Percentiles rank a stretch among this genome's conserved stretches.
Conservation (phyloP, 2,329 filamentous ascomycete species). For the Trichoderma atroviride region DNA sequence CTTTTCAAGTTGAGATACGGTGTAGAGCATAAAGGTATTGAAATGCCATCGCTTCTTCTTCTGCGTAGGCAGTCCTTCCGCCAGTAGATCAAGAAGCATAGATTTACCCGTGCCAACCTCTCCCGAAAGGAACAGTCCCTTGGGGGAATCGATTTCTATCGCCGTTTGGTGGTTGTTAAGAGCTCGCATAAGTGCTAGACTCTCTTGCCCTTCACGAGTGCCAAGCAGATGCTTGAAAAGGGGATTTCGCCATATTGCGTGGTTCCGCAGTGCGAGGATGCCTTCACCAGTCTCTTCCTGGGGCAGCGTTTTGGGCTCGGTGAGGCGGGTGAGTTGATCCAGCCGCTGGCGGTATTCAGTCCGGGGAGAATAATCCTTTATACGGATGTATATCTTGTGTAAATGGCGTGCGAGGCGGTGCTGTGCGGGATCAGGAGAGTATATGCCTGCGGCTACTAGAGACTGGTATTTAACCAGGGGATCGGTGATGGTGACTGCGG, state of each 20-base stretch:
- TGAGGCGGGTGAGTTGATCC: conserved; percentile 57
- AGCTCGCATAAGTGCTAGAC: conserved; percentile 67
- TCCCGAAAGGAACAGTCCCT: conserved; percentile 75
- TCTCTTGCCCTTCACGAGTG: conserved; percentile 57
- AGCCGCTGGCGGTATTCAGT: conserved; percentile 69
- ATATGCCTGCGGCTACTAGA: conserved; percentile 66
- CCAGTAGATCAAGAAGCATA: conserved; percentile 83
- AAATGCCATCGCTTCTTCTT: conserved; percentile 81
- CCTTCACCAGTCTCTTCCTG: conserved; percentile 38
- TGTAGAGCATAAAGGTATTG: conserved; percentile 83
- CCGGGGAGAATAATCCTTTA: conserved; percentile 78
- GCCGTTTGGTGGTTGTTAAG: conserved; percentile 72
- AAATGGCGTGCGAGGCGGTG: conserved; percentile 75
- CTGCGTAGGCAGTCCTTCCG: conserved; percentile 71
- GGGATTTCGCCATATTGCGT: conserved; percentile 61
- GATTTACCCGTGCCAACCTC: conserved; percentile 83
- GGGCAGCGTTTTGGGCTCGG: conserved; percentile 36
- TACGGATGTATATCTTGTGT: conserved; percentile 71
- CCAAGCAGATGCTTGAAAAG: conserved; percentile 63
- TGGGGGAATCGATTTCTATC: conserved; percentile 70
- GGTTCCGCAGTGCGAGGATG: conserved; percentile 53
- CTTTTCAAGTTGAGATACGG: conserved; percentile 70
- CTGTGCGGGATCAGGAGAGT: conserved; percentile 70
- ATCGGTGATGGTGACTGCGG: conserved; percentile 66
- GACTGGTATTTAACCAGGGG: conserved; percentile 76